Evolutionary conservation across 2,329 filamentous ascomycete genomes (phyloP).

Genomic region (Cucurbitaria berberidis): DNA sequence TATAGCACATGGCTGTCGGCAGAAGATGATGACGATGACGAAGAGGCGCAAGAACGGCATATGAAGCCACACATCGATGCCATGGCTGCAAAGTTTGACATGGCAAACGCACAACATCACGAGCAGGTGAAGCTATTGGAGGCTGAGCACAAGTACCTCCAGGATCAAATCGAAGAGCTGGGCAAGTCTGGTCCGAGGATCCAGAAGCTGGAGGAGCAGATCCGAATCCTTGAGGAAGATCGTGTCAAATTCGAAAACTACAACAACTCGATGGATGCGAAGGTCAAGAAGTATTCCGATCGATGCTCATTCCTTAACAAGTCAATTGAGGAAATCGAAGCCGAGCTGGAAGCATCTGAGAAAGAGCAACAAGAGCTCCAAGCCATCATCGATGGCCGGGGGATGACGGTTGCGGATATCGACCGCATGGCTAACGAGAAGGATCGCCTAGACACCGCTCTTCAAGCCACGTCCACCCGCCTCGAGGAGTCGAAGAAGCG

Average conservation of each 20-base stretch:
- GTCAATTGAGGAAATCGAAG: conserved; percentile 82
- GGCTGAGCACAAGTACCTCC: conserved; percentile 79
- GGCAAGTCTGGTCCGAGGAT: conserved; percentile 86
- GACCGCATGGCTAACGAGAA: conserved; percentile 98
- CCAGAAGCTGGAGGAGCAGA: conserved; percentile 83
- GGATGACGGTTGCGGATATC: conserved; percentile 97
- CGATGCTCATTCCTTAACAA: conserved; percentile 83
- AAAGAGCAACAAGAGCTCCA: conserved; percentile 81
- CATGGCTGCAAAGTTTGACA: conserved; percentile 89
- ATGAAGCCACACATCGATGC: conserved; percentile 82
- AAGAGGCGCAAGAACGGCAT: conserved; percentile 71
- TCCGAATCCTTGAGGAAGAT: conserved; percentile 93
- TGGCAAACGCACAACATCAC: conserved; percentile 81
- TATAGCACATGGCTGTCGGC: conserved; percentile 95
- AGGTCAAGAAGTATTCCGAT: conserved; percentile 86
- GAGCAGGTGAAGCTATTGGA: conserved; percentile 86
- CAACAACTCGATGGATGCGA: conserved; percentile 81
- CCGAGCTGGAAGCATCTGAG: conserved; percentile 81
- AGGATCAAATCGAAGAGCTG: conserved; percentile 86
- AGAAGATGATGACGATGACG: conserved; percentile 74
- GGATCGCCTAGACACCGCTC: conserved; percentile 87
- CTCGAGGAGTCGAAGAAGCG: conserved; percentile 85
- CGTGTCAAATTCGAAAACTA: conserved; percentile 95
- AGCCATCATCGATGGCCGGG: conserved; percentile 86
- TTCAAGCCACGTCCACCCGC: conserved; percentile 75